Evolutionary conservation across 2,329 filamentous ascomycete genomes (phyloP), one percentile per base, ranked within the genome.

Genomic region (Talaromyces sp.): DNA sequence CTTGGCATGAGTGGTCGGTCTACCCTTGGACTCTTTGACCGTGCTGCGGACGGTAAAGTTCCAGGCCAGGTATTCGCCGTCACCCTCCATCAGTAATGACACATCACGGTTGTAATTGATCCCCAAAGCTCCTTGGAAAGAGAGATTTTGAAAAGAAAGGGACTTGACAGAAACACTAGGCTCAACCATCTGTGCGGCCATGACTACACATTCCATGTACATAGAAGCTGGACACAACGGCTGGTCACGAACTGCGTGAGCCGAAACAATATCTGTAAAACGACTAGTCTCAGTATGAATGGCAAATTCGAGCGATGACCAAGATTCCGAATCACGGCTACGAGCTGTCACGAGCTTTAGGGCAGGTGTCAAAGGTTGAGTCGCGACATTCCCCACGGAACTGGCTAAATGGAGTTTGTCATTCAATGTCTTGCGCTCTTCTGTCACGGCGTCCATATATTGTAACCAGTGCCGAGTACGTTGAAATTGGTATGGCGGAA

Each of bases 171-270:
- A 62, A 14, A 62, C 25, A 14, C 60, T 56, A 8, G 60, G 55
- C 37, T 63, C 61, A 12, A 59, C 31, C 57, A 63, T 63, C 46
- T 63, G 61, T 23, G 57, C 44, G 1, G 61, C 61, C 61, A 63
- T 63, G 5, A 63, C 61, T 11, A 55, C 61, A 35, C 61, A 63
- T 31, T 63, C 61, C 61, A 63, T 63, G 14, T 63, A 63, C 61
- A 63, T 63, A 2, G 61, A 63, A n/a, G 61, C 61, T 2, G 61
- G 61, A 31, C 61, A 63, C 11, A 63, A 21, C 3, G 61, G 61
- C 21, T 48, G 46, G 9, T 55, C 46, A 21, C 61, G 61, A 58
- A 62, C 60, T 14, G 60, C 60, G n/a, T 62, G 60, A 11, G 52
- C 60, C 14, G 60, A 62, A 3, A 62, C 60, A 21, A 62, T 62